Base-by-base conservation (phyloP, 139 green algal species). In the Chlorella vulgaris region DNA sequence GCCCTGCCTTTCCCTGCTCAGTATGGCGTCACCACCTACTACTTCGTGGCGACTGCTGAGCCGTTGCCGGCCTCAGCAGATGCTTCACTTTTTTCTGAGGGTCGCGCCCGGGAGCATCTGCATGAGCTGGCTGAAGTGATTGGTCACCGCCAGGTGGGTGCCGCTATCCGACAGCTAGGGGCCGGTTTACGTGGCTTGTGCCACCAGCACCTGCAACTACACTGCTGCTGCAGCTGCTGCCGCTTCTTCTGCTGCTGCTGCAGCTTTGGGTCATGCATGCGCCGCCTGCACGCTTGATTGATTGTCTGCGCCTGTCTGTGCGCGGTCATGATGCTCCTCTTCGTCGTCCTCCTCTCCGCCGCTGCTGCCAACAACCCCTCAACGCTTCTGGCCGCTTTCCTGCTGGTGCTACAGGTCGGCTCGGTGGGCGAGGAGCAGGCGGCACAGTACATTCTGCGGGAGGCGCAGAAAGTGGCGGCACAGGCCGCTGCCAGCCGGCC, bases 51-150 rank as follows among this genome's bases (percentile, higher is more conserved):
- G 55, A 50, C 67, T 42, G 81, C 84, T 0, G 28, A 29, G 62
- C 85, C 85, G 18, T 74, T 87, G 61, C 24, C 82, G 0, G 33
- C 55, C 3, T 29, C 75, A 24, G 81, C 83, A 0, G 36, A 81
- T 0, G 6, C 55, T 2, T 1, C 0, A 4, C 33, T 71, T 8
- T 94, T 94, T 78, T 88, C 86, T 5, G 91, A 94, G 79, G 87
- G 67, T 0, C 80, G 90, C 0, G 91, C 87, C 1, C 68, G 90
- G 75, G 39, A 61, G 43, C 85, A 89, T 58, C 74, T 88, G 28
- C 7, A 60, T 4, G 19, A 65, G 2, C 74, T 94, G 62, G 85
- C 87, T n/a, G 81, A 81, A 1, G 75, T 75, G 21, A 88, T 94
- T 31, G 84, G 84, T 8, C 58, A 92, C 43, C 71, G 90, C 15